Conservation (phyloP, 805 yeast species). For the Starmerella riodocensis region DNA sequence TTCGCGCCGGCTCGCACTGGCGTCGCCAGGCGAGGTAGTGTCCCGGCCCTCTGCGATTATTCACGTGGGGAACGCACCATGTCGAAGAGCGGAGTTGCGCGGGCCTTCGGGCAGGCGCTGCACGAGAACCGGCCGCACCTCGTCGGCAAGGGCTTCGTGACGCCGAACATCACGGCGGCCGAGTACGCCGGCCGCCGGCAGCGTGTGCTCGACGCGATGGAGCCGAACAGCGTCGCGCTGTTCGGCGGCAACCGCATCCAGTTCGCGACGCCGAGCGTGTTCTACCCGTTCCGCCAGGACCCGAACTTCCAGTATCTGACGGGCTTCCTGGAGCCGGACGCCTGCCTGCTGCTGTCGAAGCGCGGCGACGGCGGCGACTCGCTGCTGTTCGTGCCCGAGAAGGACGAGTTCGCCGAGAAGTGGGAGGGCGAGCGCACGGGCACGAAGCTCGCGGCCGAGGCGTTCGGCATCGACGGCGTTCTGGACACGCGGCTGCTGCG, state of each 20-base stretch:
- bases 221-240: constrained; percentile 55
- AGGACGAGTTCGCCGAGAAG: constrained; percentile 60
- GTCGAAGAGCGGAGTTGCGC: constrained; percentile 1
- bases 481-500: constrained; percentile 24
- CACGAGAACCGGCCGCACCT: constrained; percentile 73
- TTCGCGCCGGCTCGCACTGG: no score
- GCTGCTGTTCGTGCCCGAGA: constrained; percentile 77
- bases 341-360: constrained; percentile 41
- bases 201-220: constrained; percentile 43
- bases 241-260: constrained; percentile 59
- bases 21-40: no score
- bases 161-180: constrained; percentile 73
- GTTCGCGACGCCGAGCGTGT: constrained; percentile 81
- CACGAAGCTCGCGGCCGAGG: constrained; percentile 60
- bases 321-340: constrained; percentile 87
- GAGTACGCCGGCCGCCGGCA: constrained; percentile 70
- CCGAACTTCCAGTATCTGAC: constrained; percentile 76
- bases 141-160: constrained; percentile 61
- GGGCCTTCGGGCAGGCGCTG: constrained; percentile 60
- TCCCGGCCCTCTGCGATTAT: no score
- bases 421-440: constrained; percentile 97
- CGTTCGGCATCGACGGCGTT: constrained; percentile 77
- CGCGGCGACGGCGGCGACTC: constrained; percentile 27
- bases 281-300: constrained; percentile 84
- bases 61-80: no score